phyloP scores from a whole-genome alignment of 306 rosid species.

The Senna tora region DNA sequence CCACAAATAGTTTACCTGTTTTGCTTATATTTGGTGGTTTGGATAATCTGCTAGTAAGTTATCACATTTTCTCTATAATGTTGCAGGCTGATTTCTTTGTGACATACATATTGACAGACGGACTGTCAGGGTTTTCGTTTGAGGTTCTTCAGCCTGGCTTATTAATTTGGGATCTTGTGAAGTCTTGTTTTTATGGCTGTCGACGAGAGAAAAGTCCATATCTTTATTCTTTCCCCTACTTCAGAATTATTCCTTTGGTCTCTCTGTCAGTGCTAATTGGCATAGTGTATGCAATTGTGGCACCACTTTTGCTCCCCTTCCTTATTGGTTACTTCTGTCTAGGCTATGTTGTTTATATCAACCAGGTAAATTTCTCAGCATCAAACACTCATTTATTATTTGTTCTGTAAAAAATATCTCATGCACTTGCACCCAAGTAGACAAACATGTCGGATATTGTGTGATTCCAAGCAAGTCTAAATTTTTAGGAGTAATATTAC shows the following conservation, averaged over 20 bases:
- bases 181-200: slow-evolving; percentile 46
- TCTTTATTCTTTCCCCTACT: slow-evolving; percentile 79
- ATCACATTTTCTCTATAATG: slow-evolving; percentile 23
- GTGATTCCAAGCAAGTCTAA: background rate
- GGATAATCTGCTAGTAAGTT: too few species aligned
- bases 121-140: slow-evolving; percentile 86
- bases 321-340: slow-evolving; percentile 85
- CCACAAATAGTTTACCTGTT: background rate
- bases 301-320: slow-evolving; percentile 83
- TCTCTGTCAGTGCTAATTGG: slow-evolving; percentile 81
- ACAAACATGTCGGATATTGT: background rate
- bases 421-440: background rate
- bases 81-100: slow-evolving; percentile 93
- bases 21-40: slow-evolving; percentile 20
- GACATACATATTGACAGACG: slow-evolving; percentile 86
- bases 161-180: slow-evolving; percentile 64
- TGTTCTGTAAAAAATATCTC: background rate
- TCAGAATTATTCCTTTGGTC: slow-evolving; percentile 70
- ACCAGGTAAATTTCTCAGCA: slow-evolving; percentile 44
- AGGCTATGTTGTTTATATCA: slow-evolving; percentile 79
- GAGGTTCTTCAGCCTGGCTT: slow-evolving; percentile 90
- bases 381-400: slow-evolving; percentile 2
- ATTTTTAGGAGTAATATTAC: background rate
- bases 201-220: slow-evolving; percentile 57
- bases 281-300: slow-evolving; percentile 79